These are phyloP conservation scores for Eremothecium cymbalariae DNA, from an alignment of 1,139 yeast species.

Conservation along the genomic window DNA sequence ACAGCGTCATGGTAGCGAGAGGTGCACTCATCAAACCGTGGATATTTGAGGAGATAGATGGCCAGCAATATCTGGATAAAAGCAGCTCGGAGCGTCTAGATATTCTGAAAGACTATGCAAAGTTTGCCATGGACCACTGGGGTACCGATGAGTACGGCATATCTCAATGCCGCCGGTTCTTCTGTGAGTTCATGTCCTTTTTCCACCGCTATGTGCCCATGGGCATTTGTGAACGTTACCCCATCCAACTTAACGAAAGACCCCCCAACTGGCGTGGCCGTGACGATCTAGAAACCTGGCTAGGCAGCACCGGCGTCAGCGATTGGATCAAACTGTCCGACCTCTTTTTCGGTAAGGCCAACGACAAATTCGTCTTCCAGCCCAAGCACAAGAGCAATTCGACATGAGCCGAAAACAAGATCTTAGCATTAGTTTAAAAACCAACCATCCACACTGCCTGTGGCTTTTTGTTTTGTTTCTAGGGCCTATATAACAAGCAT, in stretches of 20 bases:
- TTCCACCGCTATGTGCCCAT: conserved; percentile 92
- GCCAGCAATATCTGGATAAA: conserved; percentile 84
- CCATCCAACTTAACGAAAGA: conserved; percentile 84
- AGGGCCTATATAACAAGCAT: too few species aligned
- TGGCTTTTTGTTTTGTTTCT: too few species aligned
- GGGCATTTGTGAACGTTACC: conserved; percentile 81
- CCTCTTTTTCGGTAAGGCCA: conserved; percentile 84
- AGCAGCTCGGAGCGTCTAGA: conserved; percentile 83
- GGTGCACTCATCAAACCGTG: conserved; percentile 98
- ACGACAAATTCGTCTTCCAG: conserved; percentile 63
- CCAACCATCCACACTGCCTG: not conserved
- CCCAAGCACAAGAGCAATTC: conserved; percentile 96
- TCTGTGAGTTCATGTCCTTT: conserved; percentile 92
- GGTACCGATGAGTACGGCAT: conserved; percentile 95
- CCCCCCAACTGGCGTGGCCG: conserved; percentile 96
- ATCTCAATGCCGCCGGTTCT: conserved; percentile 75
- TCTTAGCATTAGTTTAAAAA: not conserved
- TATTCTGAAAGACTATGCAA: conserved; percentile 56
- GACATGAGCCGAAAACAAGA: conserved; percentile 35
- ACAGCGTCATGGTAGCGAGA: conserved; percentile 94
- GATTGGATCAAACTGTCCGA: conserved; percentile 98
- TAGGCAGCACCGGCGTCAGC: conserved; percentile 74
- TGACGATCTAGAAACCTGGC: conserved; percentile 80
- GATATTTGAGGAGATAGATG: conserved; percentile 93
- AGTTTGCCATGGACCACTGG: conserved; percentile 92